phyloP scores from a whole-genome alignment of 331 rosid genomes.

The Saraca asoca region DNA sequence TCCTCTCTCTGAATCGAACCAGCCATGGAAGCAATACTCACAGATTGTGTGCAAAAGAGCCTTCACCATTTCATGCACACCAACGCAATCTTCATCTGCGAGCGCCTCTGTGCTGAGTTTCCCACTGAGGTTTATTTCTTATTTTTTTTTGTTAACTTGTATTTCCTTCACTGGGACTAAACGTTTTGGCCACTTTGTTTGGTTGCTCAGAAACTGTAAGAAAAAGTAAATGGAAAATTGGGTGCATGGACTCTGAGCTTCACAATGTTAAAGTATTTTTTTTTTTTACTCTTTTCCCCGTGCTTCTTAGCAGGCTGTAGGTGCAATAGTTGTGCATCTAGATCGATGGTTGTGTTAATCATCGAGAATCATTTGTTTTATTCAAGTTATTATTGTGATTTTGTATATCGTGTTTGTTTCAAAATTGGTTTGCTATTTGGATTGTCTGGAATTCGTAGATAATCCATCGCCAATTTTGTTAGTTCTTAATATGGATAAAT shows the following conservation, averaged over 20 bases:
- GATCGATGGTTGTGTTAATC: conserved; percentile 35
- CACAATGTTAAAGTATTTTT: background rate
- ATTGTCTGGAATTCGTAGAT: background rate
- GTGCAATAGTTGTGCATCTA: conserved; percentile 11
- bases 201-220: conserved; percentile 8
- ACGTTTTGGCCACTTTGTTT: conserved; percentile 20
- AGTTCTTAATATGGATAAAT: conserved; percentile 16
- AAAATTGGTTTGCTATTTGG: conserved; percentile 16
- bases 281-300: background rate
- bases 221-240: background rate
- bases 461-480: background rate
- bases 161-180: background rate
- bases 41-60: conserved; percentile 67
- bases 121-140: conserved; percentile 66
- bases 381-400: conserved; percentile 10
- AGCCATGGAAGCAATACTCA: conserved; percentile 75
- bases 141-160: background rate
- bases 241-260: background rate
- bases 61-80: conserved; percentile 71
- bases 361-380: background rate
- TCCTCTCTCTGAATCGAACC: background rate
- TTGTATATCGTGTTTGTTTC: conserved; percentile 12
- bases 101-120: conserved; percentile 83
- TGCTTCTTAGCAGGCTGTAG: conserved; percentile 10
- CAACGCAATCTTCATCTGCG: conserved; percentile 87